Evolutionary conservation across 2,329 filamentous ascomycete species (phyloP).

Genomic region (Beauveria pseudobassiana): DNA sequence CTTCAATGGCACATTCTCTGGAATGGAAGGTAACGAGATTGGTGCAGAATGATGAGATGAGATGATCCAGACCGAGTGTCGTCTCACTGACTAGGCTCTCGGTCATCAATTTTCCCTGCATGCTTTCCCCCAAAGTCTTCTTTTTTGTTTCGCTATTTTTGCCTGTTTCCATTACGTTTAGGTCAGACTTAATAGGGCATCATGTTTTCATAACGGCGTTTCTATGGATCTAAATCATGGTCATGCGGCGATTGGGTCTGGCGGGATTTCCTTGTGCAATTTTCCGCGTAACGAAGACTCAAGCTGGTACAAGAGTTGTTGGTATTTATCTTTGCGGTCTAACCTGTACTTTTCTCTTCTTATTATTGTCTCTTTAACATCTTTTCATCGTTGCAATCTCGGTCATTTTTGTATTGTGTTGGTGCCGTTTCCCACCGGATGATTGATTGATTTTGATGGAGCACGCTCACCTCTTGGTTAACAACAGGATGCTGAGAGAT

Average conservation of each 20-base stretch:
- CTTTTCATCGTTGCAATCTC: background rate
- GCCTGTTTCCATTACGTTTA: constrained; percentile 22
- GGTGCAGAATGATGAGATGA: constrained; percentile 41
- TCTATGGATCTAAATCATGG: constrained; percentile 33
- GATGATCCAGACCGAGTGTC: background rate
- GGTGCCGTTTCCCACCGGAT: constrained; percentile 2
- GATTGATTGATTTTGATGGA: constrained; percentile 10
- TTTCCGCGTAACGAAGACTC: constrained; percentile 14
- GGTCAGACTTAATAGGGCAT: constrained; percentile 32
- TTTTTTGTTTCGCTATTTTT: constrained; percentile 5
- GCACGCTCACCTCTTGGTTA: background rate
- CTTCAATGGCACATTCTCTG: constrained; percentile 42
- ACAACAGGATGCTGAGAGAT: background rate
- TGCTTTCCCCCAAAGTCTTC: background rate
- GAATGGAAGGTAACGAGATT: constrained; percentile 52
- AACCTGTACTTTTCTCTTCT: constrained; percentile 10
- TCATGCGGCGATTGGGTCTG: constrained; percentile 31
- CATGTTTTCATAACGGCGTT: constrained; percentile 30
- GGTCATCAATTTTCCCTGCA: constrained; percentile 3
- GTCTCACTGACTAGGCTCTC: constrained; percentile 1
- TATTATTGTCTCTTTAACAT: constrained; percentile 3
- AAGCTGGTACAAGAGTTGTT: constrained; percentile 11
- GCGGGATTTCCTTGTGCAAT: constrained; percentile 20
- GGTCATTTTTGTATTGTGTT: constrained; percentile 2
- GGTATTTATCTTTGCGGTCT: constrained; percentile 16